These are phyloP conservation scores for Diplocarpon mali DNA, from an alignment of 2,329 filamentous ascomycete genomes.

Conservation along the genomic window DNA sequence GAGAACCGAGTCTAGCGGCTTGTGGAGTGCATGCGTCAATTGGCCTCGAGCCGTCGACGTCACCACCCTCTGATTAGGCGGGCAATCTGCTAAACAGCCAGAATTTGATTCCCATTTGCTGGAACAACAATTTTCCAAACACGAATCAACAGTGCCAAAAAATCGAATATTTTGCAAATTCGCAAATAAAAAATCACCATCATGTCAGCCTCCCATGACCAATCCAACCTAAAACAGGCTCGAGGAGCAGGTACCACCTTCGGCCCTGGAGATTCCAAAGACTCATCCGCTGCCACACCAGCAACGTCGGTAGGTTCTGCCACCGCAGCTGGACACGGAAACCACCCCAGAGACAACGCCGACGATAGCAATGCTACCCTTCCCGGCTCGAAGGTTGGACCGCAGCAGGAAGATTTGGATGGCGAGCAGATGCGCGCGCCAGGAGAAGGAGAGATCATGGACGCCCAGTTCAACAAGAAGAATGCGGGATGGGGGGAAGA, in stretches of 20 bases:
- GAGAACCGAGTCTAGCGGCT: neutral
- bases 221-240: conserved; percentile 20
- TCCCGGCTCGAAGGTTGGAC: conserved; percentile 19
- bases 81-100: neutral
- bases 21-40: neutral
- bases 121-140: neutral
- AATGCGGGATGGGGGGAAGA: conserved; percentile 26
- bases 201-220: conserved; percentile 24
- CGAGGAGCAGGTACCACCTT: conserved; percentile 20
- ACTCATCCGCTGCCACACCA: conserved; percentile 19
- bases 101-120: neutral
- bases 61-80: neutral
- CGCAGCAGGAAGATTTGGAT: conserved; percentile 25
- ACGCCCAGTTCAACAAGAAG: conserved; percentile 26
- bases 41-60: neutral
- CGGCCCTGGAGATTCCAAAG: conserved; percentile 16
- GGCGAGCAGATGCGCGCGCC: conserved; percentile 25
- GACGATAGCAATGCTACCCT: conserved; percentile 21
- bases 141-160: neutral
- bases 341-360: conserved; percentile 24
- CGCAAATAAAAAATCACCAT: neutral
- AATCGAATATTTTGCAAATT: neutral
- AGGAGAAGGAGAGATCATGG: conserved; percentile 25
- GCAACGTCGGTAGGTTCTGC: conserved; percentile 21
- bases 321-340: conserved; percentile 24